These are phyloP conservation scores for Termitomyces sp. DNA, from an alignment of 768 basidiomycete genomes.

Conservation along the genomic window DNA sequence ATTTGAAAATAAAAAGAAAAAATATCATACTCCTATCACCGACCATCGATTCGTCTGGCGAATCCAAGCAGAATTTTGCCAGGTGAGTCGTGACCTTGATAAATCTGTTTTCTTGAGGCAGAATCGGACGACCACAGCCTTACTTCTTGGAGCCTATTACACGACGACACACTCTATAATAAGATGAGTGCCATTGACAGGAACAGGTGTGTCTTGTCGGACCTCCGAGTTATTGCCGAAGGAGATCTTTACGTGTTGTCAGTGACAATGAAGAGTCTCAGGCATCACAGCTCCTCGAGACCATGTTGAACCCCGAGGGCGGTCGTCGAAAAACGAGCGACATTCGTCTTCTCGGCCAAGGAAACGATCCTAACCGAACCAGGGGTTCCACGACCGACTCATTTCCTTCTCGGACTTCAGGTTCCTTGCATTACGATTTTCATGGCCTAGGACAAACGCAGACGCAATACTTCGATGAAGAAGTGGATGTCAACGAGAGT, in stretches of 20 bases:
- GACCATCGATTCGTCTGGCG: background rate
- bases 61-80: background rate
- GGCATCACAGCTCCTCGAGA: conserved; percentile 48
- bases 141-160: background rate
- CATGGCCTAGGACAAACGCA: conserved; percentile 60
- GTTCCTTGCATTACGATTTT: conserved; percentile 46
- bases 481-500: conserved; percentile 30
- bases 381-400: conserved; percentile 36
- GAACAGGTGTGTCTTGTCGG: conserved; percentile 28
- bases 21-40: background rate
- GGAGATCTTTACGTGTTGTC: background rate
- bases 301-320: conserved; percentile 32
- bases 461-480: conserved; percentile 33
- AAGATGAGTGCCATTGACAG: conserved; percentile 32
- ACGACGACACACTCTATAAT: conserved; percentile 4
- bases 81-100: background rate
- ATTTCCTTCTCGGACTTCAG: conserved; percentile 29
- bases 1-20: background rate
- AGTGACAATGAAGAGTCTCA: conserved; percentile 51
- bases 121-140: background rate
- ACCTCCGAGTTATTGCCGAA: conserved; percentile 2
- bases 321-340: conserved; percentile 15
- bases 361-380: conserved; percentile 19
- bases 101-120: background rate
- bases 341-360: conserved; percentile 12